phyloP scores from a whole-genome alignment of 306 rosid genomes.

The Ormosia semicastrata region DNA sequence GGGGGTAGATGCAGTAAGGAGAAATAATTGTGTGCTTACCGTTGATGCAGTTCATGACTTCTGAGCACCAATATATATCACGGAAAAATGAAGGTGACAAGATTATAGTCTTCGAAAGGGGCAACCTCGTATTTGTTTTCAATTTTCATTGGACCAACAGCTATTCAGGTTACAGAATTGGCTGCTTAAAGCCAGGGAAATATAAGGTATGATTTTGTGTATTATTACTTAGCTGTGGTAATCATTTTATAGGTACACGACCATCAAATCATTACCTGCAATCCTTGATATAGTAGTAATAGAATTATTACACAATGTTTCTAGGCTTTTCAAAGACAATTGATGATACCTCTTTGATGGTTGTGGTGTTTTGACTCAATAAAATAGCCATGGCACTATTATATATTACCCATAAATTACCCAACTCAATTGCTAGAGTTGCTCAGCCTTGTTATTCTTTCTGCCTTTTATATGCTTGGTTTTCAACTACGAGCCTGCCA shows the following conservation, averaged over 20 bases:
- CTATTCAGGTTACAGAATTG: constrained; percentile 76
- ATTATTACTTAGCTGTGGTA: not conserved
- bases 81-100: constrained; percentile 76
- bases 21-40: constrained; percentile 26
- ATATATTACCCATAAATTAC: too few relatives aligned
- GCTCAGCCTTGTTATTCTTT: too few relatives aligned
- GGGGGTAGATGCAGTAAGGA: not conserved
- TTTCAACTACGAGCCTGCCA: too few relatives aligned
- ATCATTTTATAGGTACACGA: not conserved
- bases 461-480: too few relatives aligned
- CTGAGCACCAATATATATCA: constrained; percentile 83
- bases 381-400: too few relatives aligned
- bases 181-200: constrained; percentile 87
- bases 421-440: too few relatives aligned
- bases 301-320: not conserved
- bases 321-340: not conserved
- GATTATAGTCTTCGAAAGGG: constrained; percentile 80
- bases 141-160: constrained; percentile 93
- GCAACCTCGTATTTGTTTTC: constrained; percentile 84
- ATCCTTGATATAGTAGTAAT: not conserved
- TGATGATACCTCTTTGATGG: not conserved
- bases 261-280: not conserved
- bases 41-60: constrained; percentile 86
- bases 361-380: too few relatives aligned
- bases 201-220: constrained; percentile 60